Base-by-base conservation (phyloP, 257 asterid species). In the Sherardia arvensis region DNA sequence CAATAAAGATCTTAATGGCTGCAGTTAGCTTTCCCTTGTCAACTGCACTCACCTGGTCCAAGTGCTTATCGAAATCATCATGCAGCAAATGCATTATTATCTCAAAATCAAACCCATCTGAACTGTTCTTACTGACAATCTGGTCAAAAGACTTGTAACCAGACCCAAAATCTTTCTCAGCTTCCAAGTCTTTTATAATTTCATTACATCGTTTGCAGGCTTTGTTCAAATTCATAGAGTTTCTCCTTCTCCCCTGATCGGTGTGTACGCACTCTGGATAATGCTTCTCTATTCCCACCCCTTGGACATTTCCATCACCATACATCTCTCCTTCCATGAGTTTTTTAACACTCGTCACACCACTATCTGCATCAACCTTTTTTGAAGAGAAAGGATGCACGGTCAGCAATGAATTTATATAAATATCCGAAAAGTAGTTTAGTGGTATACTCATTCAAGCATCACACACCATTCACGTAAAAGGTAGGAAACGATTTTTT, bases 271-370 rank as follows among this genome's bases (percentile, higher is more conserved):
- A 38, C 57, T 77, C 76, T 15, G 74, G 64, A 68, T 67, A 54
- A 48, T 63, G 59, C 20, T 64, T 77, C 67, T 65, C 78, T 20
- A 34, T 67, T 32, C 69, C 80, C 15, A 18, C 70, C 75, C 73
- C 86, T 62, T 76, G 69, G 54, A 59, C 79, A 55, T 71, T 67
- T 76, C 79, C 90, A 32, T 56, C 92, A 4, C 64, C 70, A 58
- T 71, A 56, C 91, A 93, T 90, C 79, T 90, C 97, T 71, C 84
- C 94, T 79, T 90, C 99, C 88, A 93, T 93, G 66, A 93, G 90
- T 72, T 85, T 84, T 83, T 93, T 93, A 62, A 93, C 94, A 64
- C 96, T 93, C 54, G 87, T 79, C 54, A 66, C 68, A 57, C 70
- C 76, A 66, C 72, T 77, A 69, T 72, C 87, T 68, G 78, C 74